Conservation (phyloP, 805 yeast genomes). For the Metschnikowia arizonensis region DNA sequence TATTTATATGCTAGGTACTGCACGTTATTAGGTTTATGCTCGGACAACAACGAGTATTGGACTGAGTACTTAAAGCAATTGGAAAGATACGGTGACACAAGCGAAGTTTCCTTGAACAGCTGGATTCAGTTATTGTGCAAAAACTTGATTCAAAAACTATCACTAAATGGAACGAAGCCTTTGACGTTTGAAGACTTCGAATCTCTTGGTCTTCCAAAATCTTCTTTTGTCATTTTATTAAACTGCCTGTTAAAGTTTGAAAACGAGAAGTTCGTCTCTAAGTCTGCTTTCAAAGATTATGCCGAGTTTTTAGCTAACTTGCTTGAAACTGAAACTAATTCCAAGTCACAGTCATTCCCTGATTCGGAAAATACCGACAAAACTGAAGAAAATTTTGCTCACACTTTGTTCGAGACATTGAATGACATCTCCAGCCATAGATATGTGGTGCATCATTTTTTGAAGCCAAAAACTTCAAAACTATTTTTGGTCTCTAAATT, state of each 20-base stretch:
- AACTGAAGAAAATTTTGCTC: constrained; percentile 24
- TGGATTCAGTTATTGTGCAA: constrained; percentile 32
- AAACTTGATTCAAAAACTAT: constrained; percentile 18
- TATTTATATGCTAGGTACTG: constrained; percentile 33
- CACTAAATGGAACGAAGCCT: constrained; percentile 17
- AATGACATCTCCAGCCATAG: constrained; percentile 20
- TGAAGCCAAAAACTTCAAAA: constrained; percentile 26
- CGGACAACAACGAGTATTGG: constrained; percentile 24
- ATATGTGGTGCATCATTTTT: constrained; percentile 10
- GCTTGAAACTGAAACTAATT: constrained; percentile 11
- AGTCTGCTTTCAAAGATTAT: constrained; percentile 26
- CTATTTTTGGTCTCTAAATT: constrained; percentile 29
- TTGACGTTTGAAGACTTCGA: constrained; percentile 18
- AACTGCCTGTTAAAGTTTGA: constrained; percentile 26
- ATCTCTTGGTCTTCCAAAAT: constrained; percentile 19
- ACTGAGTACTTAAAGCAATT: constrained; percentile 25
- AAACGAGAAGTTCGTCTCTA: constrained; percentile 15
- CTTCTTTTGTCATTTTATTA: constrained; percentile 24
- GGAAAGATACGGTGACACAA: constrained; percentile 18
- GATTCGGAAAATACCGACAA: constrained; percentile 23
- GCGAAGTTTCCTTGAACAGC: constrained; percentile 31
- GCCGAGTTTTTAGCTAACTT: constrained; percentile 23
- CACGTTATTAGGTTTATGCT: constrained; percentile 28
- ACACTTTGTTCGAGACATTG: constrained; percentile 29
- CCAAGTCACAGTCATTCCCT: constrained; percentile 24